Conservation (phyloP, 805 yeast species). For the Candida germanica region DNA sequence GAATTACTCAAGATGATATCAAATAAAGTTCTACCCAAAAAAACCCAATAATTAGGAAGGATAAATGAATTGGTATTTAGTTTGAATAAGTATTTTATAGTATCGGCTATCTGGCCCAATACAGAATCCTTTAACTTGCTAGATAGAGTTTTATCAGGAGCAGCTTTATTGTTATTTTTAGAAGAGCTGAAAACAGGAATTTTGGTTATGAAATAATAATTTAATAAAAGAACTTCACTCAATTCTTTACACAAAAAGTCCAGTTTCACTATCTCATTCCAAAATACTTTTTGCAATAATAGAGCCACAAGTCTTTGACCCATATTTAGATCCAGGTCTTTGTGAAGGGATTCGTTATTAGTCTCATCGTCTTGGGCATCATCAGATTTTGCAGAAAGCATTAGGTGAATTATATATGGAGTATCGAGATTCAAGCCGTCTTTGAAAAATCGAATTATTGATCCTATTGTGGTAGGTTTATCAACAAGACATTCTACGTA, state of each 20-base stretch:
- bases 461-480: conserved; percentile 54
- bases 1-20: conserved; percentile 28
- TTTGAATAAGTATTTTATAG: conserved; percentile 42
- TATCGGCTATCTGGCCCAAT: conserved; percentile 24
- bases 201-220: conserved; percentile 22
- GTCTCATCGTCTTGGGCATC: conserved; percentile 13
- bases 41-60: conserved; percentile 60
- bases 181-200: conserved; percentile 5
- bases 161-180: not conserved
- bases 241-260: conserved; percentile 64
- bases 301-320: conserved; percentile 35
- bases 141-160: conserved; percentile 12
- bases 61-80: conserved; percentile 58
- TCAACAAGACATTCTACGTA: conserved; percentile 70
- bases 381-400: conserved; percentile 17
- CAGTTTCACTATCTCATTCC: conserved; percentile 59
- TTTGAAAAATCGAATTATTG: conserved; percentile 56
- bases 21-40: conserved; percentile 47
- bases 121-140: conserved; percentile 23
- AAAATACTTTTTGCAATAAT: conserved; percentile 60
- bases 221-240: conserved; percentile 55
- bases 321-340: conserved; percentile 24
- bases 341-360: not conserved
- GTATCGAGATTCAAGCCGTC: conserved; percentile 31
- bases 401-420: conserved; percentile 21